These are phyloP conservation scores for Hortiboletus flavorubellus DNA, from an alignment of 768 basidiomycete species.

Conservation along the genomic window DNA sequence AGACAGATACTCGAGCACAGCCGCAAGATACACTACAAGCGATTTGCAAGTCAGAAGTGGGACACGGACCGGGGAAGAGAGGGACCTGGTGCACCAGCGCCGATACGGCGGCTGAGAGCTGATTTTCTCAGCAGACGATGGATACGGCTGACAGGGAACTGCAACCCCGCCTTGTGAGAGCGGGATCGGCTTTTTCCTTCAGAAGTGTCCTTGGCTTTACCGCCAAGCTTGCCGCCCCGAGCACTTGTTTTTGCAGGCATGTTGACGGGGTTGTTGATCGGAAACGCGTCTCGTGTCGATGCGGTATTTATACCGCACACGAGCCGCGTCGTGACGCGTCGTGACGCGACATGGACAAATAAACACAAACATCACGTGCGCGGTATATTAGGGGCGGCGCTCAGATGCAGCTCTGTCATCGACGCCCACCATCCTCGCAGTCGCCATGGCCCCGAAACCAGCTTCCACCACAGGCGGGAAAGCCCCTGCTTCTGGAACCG, in stretches of 20 bases:
- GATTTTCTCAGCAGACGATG: conserved; percentile 86
- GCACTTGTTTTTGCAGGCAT: conserved; percentile 31
- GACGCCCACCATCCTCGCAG: conserved; percentile 12
- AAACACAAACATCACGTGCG: conserved; percentile 31
- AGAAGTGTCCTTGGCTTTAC: conserved; percentile 49
- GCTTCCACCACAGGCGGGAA: conserved; percentile 69
- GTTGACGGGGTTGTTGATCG: not conserved
- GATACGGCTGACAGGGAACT: conserved; percentile 90
- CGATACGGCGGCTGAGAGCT: conserved; percentile 84
- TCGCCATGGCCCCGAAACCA: conserved; percentile 54
- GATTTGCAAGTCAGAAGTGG: not conserved
- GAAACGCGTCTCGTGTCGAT: not conserved
- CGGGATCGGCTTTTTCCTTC: conserved; percentile 58
- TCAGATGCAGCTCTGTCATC: not conserved
- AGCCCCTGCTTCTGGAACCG: conserved; percentile 55
- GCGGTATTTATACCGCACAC: conserved; percentile 24
- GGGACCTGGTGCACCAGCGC: conserved; percentile 79
- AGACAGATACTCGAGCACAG: conserved; percentile 88
- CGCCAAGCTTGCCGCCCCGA: conserved; percentile 40
- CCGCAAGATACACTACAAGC: conserved; percentile 79
- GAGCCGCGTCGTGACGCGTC: conserved; percentile 40
- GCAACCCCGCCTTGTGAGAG: conserved; percentile 73
- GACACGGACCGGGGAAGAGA: conserved; percentile 9
- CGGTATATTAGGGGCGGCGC: conserved; percentile 34
- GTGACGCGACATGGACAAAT: conserved; percentile 32